Conservation (phyloP, 2,329 filamentous ascomycete species). For the Trichoderma simmonsii region DNA sequence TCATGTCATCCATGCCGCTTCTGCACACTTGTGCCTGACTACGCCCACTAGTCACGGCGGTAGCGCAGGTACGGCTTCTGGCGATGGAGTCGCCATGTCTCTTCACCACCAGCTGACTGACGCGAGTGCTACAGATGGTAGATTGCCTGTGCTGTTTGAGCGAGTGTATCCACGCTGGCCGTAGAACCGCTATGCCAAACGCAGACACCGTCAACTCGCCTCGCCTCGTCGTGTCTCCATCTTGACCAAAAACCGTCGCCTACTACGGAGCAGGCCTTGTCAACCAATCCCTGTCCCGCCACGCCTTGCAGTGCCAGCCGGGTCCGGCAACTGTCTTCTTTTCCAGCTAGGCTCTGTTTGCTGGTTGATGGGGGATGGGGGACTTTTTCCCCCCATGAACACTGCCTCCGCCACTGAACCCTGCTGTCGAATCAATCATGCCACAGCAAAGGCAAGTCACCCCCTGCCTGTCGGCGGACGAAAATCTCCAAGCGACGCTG, state of each 20-base stretch:
- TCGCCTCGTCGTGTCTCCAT: neutral
- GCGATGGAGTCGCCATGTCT: neutral
- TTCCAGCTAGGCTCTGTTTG: neutral
- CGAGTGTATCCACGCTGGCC: neutral
- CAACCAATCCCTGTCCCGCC: neutral
- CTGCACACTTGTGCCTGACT: neutral
- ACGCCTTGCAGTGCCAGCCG: neutral
- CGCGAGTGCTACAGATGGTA: neutral
- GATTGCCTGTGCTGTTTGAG: neutral
- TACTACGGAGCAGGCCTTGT: neutral
- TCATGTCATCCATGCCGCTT: neutral
- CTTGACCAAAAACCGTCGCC: neutral
- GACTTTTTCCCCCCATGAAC: neutral
- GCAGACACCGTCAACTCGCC: neutral
- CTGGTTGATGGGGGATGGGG: neutral
- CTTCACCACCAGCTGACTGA: neutral
- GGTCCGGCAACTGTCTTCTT: neutral
- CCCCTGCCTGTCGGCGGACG: neutral
- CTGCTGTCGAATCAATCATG: neutral
- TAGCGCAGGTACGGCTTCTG: neutral
- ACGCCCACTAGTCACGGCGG: neutral
- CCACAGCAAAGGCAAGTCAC: neutral
- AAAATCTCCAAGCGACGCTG: conserved; percentile 12
- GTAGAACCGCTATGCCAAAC: neutral
- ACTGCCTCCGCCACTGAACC: conserved; percentile 2